Conservation (phyloP, 2,329 filamentous ascomycete genomes). For the Myriosclerotinia duriaeana region DNA sequence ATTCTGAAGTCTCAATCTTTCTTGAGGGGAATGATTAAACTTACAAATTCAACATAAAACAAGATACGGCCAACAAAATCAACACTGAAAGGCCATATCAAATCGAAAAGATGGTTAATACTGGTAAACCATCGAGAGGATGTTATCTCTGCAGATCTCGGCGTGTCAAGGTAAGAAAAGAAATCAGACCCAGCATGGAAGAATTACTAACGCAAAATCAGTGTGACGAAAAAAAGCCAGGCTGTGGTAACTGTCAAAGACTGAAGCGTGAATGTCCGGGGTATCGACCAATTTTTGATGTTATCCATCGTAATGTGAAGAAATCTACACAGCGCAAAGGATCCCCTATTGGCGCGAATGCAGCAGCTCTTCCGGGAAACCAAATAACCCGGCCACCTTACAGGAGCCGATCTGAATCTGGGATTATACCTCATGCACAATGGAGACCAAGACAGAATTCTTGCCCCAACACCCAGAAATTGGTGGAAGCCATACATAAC, state of each 20-base stretch:
- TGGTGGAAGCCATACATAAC: conserved; percentile 17
- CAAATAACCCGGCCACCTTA: not conserved
- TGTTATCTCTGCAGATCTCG: conserved; percentile 28
- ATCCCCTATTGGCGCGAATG: not conserved
- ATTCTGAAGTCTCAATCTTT: not conserved
- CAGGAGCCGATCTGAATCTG: not conserved
- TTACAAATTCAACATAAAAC: not conserved
- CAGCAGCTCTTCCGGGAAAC: not conserved
- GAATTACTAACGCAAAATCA: not conserved
- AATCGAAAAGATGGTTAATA: conserved; percentile 19
- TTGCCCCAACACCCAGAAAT: not conserved
- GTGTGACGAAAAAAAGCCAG: conserved; percentile 30
- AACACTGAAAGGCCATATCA: not conserved
- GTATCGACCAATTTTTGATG: conserved; percentile 19
- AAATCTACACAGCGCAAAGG: conserved; percentile 7
- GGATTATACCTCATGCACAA: not conserved
- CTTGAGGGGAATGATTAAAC: not conserved
- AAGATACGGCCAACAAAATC: not conserved
- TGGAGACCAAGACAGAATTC: conserved; percentile 15
- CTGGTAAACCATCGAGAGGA: conserved; percentile 25
- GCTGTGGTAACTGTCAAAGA: conserved; percentile 29
- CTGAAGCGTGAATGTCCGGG: conserved; percentile 21
- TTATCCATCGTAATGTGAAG: conserved; percentile 14
- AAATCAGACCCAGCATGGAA: not conserved
- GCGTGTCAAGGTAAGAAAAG: conserved; percentile 26